Conservation (phyloP, 129 eudicot species). For the Saposhnikovia divaricata region DNA sequence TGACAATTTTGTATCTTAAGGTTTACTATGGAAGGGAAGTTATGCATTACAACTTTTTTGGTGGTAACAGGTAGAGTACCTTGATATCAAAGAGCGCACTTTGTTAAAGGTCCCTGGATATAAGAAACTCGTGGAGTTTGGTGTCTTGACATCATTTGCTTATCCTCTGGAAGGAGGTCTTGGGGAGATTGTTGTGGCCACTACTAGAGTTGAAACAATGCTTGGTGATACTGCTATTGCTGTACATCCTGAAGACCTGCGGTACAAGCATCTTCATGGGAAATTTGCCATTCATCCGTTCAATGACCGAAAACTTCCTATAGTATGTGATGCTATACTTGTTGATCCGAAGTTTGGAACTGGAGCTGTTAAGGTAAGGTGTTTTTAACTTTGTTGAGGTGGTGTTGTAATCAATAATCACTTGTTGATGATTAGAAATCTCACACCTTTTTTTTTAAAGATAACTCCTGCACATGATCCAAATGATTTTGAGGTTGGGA, state of each 20-base stretch:
- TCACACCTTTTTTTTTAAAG: constrained; percentile 27
- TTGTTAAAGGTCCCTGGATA: constrained; percentile 78
- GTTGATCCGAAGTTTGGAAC: constrained; percentile 93
- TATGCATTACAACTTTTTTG: constrained; percentile 8
- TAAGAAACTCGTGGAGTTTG: constrained; percentile 66
- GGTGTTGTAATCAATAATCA: neutral
- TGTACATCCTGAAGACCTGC: constrained; percentile 77
- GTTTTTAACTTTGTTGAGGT: neutral
- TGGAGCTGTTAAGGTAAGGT: constrained; percentile 85
- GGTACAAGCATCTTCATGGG: constrained; percentile 87
- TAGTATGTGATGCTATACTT: constrained; percentile 73
- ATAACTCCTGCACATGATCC: constrained; percentile 99
- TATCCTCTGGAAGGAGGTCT: constrained; percentile 77
- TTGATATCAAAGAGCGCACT: constrained; percentile 75
- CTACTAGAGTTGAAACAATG: constrained; percentile 95
- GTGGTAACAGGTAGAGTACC: constrained; percentile 65
- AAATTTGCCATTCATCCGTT: constrained; percentile 82
- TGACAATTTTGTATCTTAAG: neutral
- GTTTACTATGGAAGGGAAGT: neutral
- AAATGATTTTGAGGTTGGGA: constrained; percentile 96
- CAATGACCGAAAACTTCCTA: constrained; percentile 75
- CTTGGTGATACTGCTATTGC: constrained; percentile 97
- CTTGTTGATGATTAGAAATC: neutral
- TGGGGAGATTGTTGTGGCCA: constrained; percentile 90
- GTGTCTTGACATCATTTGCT: constrained; percentile 89